A percentile compares a stretch with the other conserved stretches of the same genome.
Conservation (phyloP, 306 rosid species). For the Rosa persica region DNA sequence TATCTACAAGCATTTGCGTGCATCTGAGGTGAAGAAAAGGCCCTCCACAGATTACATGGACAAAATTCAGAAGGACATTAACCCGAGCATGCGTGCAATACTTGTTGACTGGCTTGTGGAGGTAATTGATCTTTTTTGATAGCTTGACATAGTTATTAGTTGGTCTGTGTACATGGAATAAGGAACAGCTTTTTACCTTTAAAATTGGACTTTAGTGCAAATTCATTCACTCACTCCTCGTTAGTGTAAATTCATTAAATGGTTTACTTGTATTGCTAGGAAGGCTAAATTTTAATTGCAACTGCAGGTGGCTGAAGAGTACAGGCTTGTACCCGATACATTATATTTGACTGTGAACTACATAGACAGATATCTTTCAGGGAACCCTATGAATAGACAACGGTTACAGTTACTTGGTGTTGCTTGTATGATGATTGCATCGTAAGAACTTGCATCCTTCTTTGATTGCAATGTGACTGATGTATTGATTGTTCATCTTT, state of each 20-base stretch:
- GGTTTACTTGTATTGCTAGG: slow-evolving; percentile 1
- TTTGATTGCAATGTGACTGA: neutral
- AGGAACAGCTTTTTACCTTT: neutral
- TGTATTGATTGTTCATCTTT: neutral
- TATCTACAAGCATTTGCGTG: slow-evolving; percentile 86
- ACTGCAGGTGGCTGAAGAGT: slow-evolving; percentile 95
- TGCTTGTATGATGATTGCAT: slow-evolving; percentile 98
- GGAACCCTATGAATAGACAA: slow-evolving; percentile 84
- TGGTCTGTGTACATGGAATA: neutral
- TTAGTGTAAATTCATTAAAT: too few relatives aligned
- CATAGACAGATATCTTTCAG: slow-evolving; percentile 90
- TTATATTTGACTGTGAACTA: slow-evolving; percentile 89
- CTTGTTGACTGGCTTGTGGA: slow-evolving; percentile 96
- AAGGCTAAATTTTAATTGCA: slow-evolving; percentile 20
- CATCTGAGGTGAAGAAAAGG: slow-evolving; percentile 92
- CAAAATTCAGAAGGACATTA: slow-evolving; percentile 78
- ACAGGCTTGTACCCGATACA: slow-evolving; percentile 94
- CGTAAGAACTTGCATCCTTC: slow-evolving; percentile 52
- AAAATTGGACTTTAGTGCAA: too few relatives aligned
- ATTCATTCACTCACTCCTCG: too few relatives aligned
- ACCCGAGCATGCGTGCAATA: slow-evolving; percentile 83
- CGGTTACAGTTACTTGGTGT: slow-evolving; percentile 87
- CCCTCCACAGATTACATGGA: slow-evolving; percentile 90
- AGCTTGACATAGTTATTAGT: neutral
- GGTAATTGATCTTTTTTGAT: slow-evolving; percentile 42